phyloP scores from a whole-genome alignment of 2,329 filamentous ascomycete species.

The Pseudodiploospora longispora region DNA sequence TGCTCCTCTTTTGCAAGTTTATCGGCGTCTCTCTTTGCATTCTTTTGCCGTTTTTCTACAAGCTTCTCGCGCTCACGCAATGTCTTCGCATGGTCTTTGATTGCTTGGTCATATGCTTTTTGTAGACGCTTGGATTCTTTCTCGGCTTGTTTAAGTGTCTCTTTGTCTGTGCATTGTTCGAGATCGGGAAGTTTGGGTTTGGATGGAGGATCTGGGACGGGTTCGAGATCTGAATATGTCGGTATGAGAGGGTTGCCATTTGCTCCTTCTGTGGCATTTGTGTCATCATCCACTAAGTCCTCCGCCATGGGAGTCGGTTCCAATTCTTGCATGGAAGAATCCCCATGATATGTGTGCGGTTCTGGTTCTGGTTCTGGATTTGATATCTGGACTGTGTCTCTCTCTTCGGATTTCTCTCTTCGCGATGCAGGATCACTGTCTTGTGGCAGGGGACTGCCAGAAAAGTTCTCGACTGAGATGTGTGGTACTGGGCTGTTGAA shows the following conservation, averaged over 20 bases:
- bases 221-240: conserved; percentile 25
- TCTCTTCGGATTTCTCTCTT: too few species aligned
- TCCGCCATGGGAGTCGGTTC: conserved; percentile 29
- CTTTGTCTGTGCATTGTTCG: conserved; percentile 52
- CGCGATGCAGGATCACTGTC: too few species aligned
- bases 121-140: conserved; percentile 56
- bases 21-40: conserved; percentile 33
- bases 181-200: conserved; percentile 42
- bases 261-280: conserved; percentile 1
- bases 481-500: too few species aligned
- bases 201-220: conserved; percentile 42
- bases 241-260: not conserved
- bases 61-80: conserved; percentile 56
- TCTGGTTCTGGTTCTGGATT: not conserved
- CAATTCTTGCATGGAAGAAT: conserved; percentile 25
- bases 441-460: too few species aligned
- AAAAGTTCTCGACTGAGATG: too few species aligned
- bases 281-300: conserved; percentile 13
- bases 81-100: conserved; percentile 58
- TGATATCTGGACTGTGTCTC: not conserved
- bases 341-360: conserved; percentile 8
- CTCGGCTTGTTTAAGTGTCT: conserved; percentile 58
- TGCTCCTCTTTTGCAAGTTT: conserved; percentile 32
- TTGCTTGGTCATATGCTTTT: conserved; percentile 57
- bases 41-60: conserved; percentile 44